Evolutionary conservation across 805 yeast genomes (phyloP).

Genomic region (Candida orba): DNA sequence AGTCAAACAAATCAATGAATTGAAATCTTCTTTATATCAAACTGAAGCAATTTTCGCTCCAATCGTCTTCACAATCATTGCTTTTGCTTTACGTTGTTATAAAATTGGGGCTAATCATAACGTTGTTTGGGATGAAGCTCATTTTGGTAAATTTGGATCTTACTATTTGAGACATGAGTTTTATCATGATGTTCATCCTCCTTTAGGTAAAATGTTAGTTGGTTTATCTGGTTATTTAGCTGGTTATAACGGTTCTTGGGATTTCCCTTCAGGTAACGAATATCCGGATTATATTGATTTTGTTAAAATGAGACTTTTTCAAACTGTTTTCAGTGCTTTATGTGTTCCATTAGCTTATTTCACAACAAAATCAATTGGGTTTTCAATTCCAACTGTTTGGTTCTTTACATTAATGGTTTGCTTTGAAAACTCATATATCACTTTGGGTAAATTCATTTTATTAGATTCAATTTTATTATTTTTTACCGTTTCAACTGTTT

Average conservation of each 20-base stretch:
- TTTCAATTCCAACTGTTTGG: constrained; percentile 66
- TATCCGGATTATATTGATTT: constrained; percentile 77
- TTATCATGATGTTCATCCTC: constrained; percentile 97
- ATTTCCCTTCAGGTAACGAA: constrained; percentile 71
- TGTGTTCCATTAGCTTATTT: constrained; percentile 84
- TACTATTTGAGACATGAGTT: constrained; percentile 82
- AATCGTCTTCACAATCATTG: constrained; percentile 55
- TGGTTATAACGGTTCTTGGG: constrained; percentile 83
- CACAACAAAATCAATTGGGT: constrained; percentile 72
- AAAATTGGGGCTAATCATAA: constrained; percentile 60
- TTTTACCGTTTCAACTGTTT: constrained; percentile 80
- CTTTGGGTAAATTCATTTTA: constrained; percentile 82
- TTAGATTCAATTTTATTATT: constrained; percentile 87
- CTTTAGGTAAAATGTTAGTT: constrained; percentile 88
- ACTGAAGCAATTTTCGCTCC: constrained; percentile 41
- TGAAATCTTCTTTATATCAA: constrained; percentile 13
- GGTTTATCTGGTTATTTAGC: constrained; percentile 84
- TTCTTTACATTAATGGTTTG: constrained; percentile 72
- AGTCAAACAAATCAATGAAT: constrained; percentile 9
- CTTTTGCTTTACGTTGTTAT: constrained; percentile 72
- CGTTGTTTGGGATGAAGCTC: constrained; percentile 98
- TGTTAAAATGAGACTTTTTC: constrained; percentile 81
- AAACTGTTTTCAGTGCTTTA: constrained; percentile 75
- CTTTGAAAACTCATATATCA: constrained; percentile 75
- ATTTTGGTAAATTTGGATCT: constrained; percentile 94